Percentiles rank a stretch among this genome's conserved stretches.
phyloP scores from a whole-genome alignment of 495 filamentous ascomycete species.

The Penicillium flavigenum region DNA sequence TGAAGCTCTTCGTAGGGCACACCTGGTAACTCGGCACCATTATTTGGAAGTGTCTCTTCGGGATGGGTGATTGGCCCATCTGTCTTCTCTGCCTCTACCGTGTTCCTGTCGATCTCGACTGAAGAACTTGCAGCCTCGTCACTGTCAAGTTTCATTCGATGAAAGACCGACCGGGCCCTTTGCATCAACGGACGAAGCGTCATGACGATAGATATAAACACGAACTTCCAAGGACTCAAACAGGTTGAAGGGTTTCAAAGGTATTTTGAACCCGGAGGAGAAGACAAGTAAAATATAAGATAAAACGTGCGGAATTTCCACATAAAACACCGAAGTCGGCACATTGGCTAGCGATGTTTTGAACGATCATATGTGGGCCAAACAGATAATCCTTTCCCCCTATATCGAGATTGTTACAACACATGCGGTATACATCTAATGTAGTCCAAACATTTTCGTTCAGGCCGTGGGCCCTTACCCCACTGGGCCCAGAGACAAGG shows the following conservation, averaged over 20 bases:
- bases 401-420: neutral
- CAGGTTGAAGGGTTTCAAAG: neutral
- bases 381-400: slow-evolving; percentile 9
- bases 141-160: slow-evolving; percentile 3
- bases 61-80: neutral
- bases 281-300: neutral
- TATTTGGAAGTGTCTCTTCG: slow-evolving; percentile 11
- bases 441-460: slow-evolving; percentile 6
- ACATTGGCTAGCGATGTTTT: slow-evolving; percentile 1
- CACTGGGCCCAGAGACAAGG: slow-evolving; percentile 6
- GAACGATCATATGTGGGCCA: slow-evolving; percentile 4
- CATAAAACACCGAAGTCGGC: slow-evolving; percentile 17
- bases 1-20: slow-evolving; percentile 21
- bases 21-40: slow-evolving; percentile 11
- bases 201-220: slow-evolving; percentile 2
- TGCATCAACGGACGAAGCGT: slow-evolving; percentile 12
- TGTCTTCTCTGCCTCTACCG: slow-evolving; percentile 5
- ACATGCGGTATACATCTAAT: neutral
- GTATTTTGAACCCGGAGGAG: neutral
- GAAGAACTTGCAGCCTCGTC: slow-evolving; percentile 11
- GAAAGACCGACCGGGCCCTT: slow-evolving; percentile 14
- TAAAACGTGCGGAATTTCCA: neutral
- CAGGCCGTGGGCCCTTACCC: slow-evolving; percentile 1
- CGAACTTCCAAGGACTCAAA: neutral
- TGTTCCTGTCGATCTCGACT: neutral